Evolutionary conservation across 208 protist genomes (phyloP).

Genomic region (Acanthamoeba lugdunensis): DNA sequence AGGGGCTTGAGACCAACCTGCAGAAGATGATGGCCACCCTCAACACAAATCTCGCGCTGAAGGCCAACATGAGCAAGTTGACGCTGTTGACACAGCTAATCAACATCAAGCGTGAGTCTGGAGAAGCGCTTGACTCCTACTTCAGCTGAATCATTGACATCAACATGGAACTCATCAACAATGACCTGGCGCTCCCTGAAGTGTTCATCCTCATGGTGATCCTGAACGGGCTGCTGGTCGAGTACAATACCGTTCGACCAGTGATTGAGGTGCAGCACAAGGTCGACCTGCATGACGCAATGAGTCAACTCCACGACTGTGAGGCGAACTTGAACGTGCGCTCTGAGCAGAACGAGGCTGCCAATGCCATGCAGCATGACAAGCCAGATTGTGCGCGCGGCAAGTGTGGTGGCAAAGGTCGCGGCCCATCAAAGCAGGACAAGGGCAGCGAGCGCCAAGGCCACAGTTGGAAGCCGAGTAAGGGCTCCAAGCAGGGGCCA

Average conservation of each 20-base stretch:
- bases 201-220: neutral
- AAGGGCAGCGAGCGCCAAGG: neutral
- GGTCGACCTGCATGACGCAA: neutral
- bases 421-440: neutral
- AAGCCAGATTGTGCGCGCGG: too few species aligned
- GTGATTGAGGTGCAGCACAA: neutral
- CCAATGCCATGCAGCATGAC: too few species aligned
- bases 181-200: neutral
- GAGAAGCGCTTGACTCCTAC: neutral
- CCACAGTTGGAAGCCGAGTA: neutral
- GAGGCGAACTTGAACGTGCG: neutral
- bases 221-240: neutral
- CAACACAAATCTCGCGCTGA: neutral
- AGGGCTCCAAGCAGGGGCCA: neutral
- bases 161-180: neutral
- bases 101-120: neutral
- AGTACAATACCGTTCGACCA: neutral
- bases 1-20: neutral
- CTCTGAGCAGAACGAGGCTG: neutral
- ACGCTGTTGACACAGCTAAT: neutral
- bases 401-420: neutral
- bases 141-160: neutral
- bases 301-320: neutral
- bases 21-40: neutral
- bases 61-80: neutral